Base-by-base conservation (phyloP, 1,284 basidiomycete genomes). In the Rhodofomes roseus region DNA sequence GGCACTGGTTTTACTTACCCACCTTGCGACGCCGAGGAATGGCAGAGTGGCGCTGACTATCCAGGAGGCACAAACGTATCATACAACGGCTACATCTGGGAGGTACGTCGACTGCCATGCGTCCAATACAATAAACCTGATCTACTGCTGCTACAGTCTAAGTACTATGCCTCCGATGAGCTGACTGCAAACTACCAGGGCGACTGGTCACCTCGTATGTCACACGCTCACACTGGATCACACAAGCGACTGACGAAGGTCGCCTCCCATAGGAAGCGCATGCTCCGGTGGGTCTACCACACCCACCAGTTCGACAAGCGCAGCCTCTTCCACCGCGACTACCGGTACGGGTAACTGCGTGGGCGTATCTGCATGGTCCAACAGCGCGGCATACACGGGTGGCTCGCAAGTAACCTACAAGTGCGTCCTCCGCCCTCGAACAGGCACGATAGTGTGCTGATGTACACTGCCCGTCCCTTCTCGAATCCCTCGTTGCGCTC, bases 1-100 rank as follows among this genome's bases (percentile, higher is more conserved):
- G 83, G 85, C 23, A 84, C 84, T 23, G 85, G 85, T 2, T 89
- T 89, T 70, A 82, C 79, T 1, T 89, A 79, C 69, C 86, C 86
- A 14, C 66, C 81, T 55, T 89, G 86, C 68, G 78, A 80, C 29
- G 83, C 84, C 8, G 76, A 82, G 18, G 77, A 80, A 0, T 89
- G 75, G 66, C 73, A 74, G 39, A 69, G 80, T 7, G 82, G 83
- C 29, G 78, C 69, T 6, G 74, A 68, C 59, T 89, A 90, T 69
- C 68, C 77, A 4, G 84, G 76, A 4, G 81, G 81, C 31, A 77
- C 79, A 2, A 68, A 79, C 63, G 85, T 84, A 23, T 79, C 84
- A 14, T 87, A 78, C 66, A 70, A 76, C 50, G 84, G 85, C 31
- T 87, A 88, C 68, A 83, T 89, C 63, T 89, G 83, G 83, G 76